phyloP scores from a whole-genome alignment of 2,329 filamentous ascomycete genomes.

The Arthroderma uncinatum region DNA sequence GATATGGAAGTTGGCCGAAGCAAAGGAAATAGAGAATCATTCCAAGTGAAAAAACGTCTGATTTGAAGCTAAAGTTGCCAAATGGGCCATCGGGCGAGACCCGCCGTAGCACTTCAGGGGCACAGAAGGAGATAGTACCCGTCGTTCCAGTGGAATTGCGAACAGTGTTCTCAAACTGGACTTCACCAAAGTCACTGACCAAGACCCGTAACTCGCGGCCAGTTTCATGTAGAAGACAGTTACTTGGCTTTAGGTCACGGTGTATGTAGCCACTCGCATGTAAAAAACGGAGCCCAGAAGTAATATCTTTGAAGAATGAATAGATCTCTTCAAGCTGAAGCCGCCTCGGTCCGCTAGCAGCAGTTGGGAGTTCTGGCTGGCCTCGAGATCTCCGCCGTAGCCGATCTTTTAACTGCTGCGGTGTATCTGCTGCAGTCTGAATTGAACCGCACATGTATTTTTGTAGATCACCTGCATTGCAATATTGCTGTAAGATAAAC shows the following conservation, averaged over 20 bases:
- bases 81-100: conserved; percentile 55
- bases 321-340: conserved; percentile 86
- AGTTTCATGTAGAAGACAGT: conserved; percentile 76
- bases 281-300: conserved; percentile 78
- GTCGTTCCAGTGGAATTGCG: conserved; percentile 89
- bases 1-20: conserved; percentile 79
- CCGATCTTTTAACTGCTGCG: conserved; percentile 79
- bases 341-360: conserved; percentile 42
- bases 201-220: conserved; percentile 63
- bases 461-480: conserved; percentile 84
- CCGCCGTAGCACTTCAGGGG: conserved; percentile 74
- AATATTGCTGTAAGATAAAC: conserved; percentile 96
- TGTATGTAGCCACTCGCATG: conserved; percentile 91
- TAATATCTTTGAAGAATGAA: conserved; percentile 91
- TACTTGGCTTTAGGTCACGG: conserved; percentile 88
- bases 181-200: conserved; percentile 96
- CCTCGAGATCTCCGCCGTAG: conserved; percentile 73
- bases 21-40: conserved; percentile 99
- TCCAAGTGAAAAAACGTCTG: conserved; percentile 92
- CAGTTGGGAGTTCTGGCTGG: conserved; percentile 51
- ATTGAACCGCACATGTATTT: conserved; percentile 68
- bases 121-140: conserved; percentile 94
- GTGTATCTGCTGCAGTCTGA: conserved; percentile 49
- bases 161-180: conserved; percentile 69
- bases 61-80: conserved; percentile 93